These are phyloP conservation scores for Pistacia atlantica DNA, from an alignment of 345 rosid genomes.

Conservation along the genomic window DNA sequence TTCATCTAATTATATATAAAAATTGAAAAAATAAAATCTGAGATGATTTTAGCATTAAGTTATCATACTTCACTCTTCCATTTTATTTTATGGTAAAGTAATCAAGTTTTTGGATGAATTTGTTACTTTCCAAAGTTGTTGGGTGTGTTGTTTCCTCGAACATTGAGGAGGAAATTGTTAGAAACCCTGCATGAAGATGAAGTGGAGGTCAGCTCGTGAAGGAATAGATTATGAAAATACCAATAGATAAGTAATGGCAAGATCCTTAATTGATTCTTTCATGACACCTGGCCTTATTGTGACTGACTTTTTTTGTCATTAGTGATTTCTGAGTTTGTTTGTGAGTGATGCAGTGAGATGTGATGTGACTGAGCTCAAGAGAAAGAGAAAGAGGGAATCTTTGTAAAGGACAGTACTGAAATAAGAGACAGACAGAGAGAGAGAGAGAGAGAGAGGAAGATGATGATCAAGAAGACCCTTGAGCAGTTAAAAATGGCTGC, in stretches of 20 bases:
- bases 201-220: slow-evolving; percentile 9
- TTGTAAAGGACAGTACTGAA: background rate
- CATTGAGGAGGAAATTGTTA: too few relatives aligned
- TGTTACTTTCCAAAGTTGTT: too few relatives aligned
- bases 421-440: background rate
- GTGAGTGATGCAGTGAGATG: background rate
- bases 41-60: too few relatives aligned
- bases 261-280: background rate
- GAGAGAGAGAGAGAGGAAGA: background rate
- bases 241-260: background rate
- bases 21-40: too few relatives aligned
- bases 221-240: background rate
- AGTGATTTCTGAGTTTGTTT: background rate
- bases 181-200: too few relatives aligned
- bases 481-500: slow-evolving; percentile 32
- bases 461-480: background rate
- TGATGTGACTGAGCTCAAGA: background rate
- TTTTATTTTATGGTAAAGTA: too few relatives aligned
- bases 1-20: too few relatives aligned
- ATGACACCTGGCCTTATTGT: slow-evolving; percentile 8
- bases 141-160: too few relatives aligned
- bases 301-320: slow-evolving; percentile 23
- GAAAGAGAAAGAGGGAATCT: background rate
- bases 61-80: too few relatives aligned
- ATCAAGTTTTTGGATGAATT: too few relatives aligned